Percentiles rank a stretch among this genome's conserved stretches.
Conservation (phyloP, 1,139 yeast genomes). For the Diutina mesorugosa region DNA sequence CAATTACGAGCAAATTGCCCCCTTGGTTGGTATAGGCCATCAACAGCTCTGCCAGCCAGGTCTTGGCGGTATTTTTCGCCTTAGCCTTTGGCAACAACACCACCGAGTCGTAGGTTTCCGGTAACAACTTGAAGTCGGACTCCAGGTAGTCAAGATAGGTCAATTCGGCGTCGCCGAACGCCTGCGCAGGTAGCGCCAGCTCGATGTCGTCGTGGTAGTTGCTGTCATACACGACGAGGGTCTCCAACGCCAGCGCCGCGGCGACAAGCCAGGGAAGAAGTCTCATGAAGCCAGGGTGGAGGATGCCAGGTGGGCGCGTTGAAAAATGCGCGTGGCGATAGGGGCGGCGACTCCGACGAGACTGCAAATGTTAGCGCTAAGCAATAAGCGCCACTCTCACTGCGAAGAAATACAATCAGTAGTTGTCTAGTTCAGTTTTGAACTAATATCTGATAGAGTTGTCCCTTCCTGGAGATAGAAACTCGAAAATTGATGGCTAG, state of each 20-base stretch:
- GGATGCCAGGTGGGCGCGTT: background rate
- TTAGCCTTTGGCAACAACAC: slow-evolving; percentile 1
- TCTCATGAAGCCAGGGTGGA: background rate
- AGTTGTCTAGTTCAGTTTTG: too few relatives aligned
- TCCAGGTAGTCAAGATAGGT: background rate
- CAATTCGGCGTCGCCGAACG: background rate
- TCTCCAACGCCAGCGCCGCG: background rate
- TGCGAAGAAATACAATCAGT: background rate
- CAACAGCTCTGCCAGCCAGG: background rate
- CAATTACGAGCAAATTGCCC: slow-evolving; percentile 65
- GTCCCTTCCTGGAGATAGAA: too few relatives aligned
- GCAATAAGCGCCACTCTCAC: too few relatives aligned
- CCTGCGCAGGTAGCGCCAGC: background rate
- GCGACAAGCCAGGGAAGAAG: background rate
- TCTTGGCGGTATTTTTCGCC: slow-evolving; percentile 1
- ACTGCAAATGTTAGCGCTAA: background rate
- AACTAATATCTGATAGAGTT: too few relatives aligned
- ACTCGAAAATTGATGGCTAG: too few relatives aligned
- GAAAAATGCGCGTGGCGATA: background rate
- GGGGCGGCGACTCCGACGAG: background rate
- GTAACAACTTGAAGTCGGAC: background rate
- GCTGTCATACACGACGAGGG: background rate
- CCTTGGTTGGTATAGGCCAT: slow-evolving; percentile 16
- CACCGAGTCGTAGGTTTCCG: background rate
- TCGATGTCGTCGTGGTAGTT: background rate